Conservation (phyloP, 2,329 filamentous ascomycete species). For the Drechslera avenae region DNA sequence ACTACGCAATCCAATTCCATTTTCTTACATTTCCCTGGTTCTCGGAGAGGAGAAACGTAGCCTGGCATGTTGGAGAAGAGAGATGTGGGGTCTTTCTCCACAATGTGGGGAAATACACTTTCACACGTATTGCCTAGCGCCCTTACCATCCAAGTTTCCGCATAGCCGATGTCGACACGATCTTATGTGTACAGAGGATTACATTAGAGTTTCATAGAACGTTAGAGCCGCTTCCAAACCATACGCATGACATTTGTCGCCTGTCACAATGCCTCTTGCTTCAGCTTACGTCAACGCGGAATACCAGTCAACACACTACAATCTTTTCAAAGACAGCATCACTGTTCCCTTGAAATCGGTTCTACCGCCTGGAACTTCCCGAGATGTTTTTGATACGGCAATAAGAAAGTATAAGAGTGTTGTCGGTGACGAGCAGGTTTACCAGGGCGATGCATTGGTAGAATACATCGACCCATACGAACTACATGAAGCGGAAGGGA, state of each 20-base stretch:
- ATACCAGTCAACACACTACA: slow-evolving; percentile 52
- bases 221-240: background rate
- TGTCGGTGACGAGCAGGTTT: slow-evolving; percentile 50
- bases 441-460: slow-evolving; percentile 46
- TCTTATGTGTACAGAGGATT: background rate
- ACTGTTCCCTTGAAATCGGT: slow-evolving; percentile 45
- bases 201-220: background rate
- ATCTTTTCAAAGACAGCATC: slow-evolving; percentile 51
- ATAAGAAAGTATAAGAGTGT: slow-evolving; percentile 43
- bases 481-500: slow-evolving; percentile 48
- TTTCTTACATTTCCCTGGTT: too few relatives aligned
- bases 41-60: background rate
- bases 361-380: slow-evolving; percentile 50
- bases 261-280: slow-evolving; percentile 18
- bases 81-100: slow-evolving; percentile 24
- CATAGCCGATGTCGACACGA: background rate
- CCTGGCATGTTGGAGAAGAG: slow-evolving; percentile 6
- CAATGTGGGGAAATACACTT: slow-evolving; percentile 20
- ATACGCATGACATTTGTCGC: background rate
- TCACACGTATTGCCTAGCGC: background rate
- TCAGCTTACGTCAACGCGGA: slow-evolving; percentile 46
- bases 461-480: slow-evolving; percentile 58
- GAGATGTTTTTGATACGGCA: slow-evolving; percentile 47
- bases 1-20: too few relatives aligned
- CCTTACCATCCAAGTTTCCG: background rate